Conservation (phyloP, 2,329 filamentous ascomycete genomes). For the Trichoderma sp. region DNA sequence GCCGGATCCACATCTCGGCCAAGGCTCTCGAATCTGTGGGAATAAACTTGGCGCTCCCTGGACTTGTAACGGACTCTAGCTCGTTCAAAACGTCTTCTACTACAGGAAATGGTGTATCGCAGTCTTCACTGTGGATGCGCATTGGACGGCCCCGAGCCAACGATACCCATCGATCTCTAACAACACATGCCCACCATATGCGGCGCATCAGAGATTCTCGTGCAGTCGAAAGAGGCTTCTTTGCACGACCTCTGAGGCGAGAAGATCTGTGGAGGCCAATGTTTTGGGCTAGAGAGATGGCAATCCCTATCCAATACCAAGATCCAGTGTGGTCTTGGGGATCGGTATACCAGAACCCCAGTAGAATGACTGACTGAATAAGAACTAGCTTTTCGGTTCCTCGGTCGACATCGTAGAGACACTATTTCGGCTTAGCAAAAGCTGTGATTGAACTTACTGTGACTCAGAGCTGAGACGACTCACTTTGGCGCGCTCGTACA, state of each 20-base stretch:
- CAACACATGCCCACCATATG: constrained; percentile 17
- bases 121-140: constrained; percentile 13
- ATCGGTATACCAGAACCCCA: constrained; percentile 19
- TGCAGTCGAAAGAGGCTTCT: background rate
- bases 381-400: constrained; percentile 15
- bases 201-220: constrained; percentile 15
- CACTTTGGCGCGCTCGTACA: constrained; percentile 16
- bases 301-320: constrained; percentile 21
- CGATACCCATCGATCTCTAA: constrained; percentile 19
- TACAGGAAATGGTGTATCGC: constrained; percentile 6
- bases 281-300: constrained; percentile 14
- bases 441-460: too few relatives aligned
- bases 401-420: constrained; percentile 16
- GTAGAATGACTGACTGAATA: constrained; percentile 13
- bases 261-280: constrained; percentile 9
- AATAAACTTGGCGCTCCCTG: background rate
- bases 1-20: constrained; percentile 18
- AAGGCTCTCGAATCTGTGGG: background rate
- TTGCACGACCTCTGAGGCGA: background rate
- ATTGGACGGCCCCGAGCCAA: constrained; percentile 16
- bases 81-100: constrained; percentile 6
- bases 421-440: background rate
- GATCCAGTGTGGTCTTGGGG: constrained; percentile 7
- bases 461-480: background rate
- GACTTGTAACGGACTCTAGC: background rate